A percentile compares a stretch with the other conserved stretches of the same genome.
Conservation (phyloP, 305 asterid genomes). For the Coffea humblotiana region DNA sequence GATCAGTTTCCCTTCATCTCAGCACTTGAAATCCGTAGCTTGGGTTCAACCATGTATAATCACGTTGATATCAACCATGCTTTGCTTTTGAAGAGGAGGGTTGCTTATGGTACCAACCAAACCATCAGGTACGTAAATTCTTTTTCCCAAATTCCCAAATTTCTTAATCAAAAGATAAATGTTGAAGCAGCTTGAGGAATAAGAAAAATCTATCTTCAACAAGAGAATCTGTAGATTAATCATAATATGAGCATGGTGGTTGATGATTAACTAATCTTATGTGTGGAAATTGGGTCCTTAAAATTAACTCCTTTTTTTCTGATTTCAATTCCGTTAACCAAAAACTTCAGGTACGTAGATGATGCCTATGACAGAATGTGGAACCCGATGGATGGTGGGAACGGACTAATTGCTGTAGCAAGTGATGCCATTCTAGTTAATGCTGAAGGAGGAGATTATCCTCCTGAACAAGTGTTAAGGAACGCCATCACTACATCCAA, state of each 20-base stretch:
- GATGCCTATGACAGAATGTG: constrained; percentile 69
- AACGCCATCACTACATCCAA: constrained; percentile 37
- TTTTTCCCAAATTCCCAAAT: not conserved
- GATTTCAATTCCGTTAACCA: not conserved
- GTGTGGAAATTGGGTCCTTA: too few relatives aligned
- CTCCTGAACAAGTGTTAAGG: constrained; percentile 41
- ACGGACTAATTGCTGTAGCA: constrained; percentile 19
- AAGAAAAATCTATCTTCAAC: too few relatives aligned
- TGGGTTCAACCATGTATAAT: constrained; percentile 42
- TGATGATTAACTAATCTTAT: too few relatives aligned
- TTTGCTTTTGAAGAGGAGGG: constrained; percentile 32
- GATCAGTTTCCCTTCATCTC: constrained; percentile 60
- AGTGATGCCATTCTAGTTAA: constrained; percentile 12
- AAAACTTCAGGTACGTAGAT: constrained; percentile 31
- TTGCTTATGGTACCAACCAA: constrained; percentile 49
- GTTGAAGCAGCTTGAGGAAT: not conserved
- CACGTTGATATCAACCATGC: constrained; percentile 24
- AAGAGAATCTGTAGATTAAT: too few relatives aligned
- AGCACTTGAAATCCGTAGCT: constrained; percentile 54
- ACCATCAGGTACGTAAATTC: constrained; percentile 37
- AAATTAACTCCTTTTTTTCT: not conserved
- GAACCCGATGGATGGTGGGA: constrained; percentile 27
- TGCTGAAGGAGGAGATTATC: constrained; percentile 3
- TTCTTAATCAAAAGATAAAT: too few relatives aligned
- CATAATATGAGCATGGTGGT: too few relatives aligned